Conservation (phyloP, 2,329 filamentous ascomycete genomes). For the Geoglossum cookeanum region DNA sequence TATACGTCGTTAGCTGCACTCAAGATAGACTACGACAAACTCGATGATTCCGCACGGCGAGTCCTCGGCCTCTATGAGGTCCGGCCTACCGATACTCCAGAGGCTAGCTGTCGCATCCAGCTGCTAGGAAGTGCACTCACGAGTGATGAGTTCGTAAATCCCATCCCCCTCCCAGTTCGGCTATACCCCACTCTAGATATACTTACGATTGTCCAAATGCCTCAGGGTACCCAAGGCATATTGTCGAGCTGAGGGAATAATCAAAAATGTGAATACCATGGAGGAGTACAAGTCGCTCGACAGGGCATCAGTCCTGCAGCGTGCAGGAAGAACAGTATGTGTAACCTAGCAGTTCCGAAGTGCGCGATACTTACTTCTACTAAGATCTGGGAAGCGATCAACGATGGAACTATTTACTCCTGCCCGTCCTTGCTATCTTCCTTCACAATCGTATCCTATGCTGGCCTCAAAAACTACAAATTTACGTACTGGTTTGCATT, state of each 20-base stretch:
- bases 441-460: conserved; percentile 78
- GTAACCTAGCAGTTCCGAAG: conserved; percentile 6
- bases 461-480: conserved; percentile 91
- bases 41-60: conserved; percentile 78
- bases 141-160: conserved; percentile 50
- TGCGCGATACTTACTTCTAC: neutral
- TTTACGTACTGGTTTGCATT: conserved; percentile 99
- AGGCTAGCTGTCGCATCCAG: conserved; percentile 73
- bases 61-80: conserved; percentile 82
- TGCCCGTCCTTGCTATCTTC: conserved; percentile 80
- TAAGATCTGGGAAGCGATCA: conserved; percentile 95
- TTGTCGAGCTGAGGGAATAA: conserved; percentile 76
- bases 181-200: neutral
- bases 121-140: conserved; percentile 74
- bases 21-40: conserved; percentile 93
- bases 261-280: conserved; percentile 90
- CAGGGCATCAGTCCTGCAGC: conserved; percentile 57
- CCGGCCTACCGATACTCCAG: conserved; percentile 47
- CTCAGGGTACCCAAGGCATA: conserved; percentile 46
- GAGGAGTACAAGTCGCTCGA: conserved; percentile 81
- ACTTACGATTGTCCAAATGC: neutral
- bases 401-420: conserved; percentile 89
- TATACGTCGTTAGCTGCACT: conserved; percentile 80
- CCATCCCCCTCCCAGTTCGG: neutral
- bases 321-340: conserved; percentile 56